Evolutionary conservation across 495 filamentous ascomycete genomes (phyloP).

Genomic region (Bathelium albidoporum): DNA sequence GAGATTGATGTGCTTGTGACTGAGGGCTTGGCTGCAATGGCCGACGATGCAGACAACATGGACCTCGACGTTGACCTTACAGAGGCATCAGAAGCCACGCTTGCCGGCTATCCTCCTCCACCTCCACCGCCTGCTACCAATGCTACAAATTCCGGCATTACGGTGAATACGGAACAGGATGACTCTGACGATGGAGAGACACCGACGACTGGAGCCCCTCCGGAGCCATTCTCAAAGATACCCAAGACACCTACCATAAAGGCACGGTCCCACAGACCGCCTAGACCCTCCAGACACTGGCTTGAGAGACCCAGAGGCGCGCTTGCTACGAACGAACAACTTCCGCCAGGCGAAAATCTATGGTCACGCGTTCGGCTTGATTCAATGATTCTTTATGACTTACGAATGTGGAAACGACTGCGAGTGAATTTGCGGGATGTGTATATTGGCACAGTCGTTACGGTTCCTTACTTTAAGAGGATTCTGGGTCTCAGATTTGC

Average conservation of each 20-base stretch:
- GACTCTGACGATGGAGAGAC: slow-evolving; percentile 36
- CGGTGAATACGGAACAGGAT: slow-evolving; percentile 26
- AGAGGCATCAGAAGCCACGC: slow-evolving; percentile 56
- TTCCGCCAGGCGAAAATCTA: slow-evolving; percentile 52
- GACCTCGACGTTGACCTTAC: slow-evolving; percentile 35
- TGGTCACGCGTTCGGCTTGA: slow-evolving; percentile 82
- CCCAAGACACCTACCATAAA: slow-evolving; percentile 31
- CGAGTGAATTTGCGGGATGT: slow-evolving; percentile 83
- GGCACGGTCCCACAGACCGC: slow-evolving; percentile 13
- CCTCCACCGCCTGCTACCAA: slow-evolving; percentile 52
- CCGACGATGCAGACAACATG: slow-evolving; percentile 47
- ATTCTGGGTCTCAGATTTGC: slow-evolving; percentile 86
- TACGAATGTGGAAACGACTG: slow-evolving; percentile 92
- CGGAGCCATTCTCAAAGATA: slow-evolving; percentile 23
- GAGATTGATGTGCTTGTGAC: slow-evolving; percentile 27
- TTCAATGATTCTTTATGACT: slow-evolving; percentile 92
- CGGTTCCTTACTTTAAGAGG: slow-evolving; percentile 92
- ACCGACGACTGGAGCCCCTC: slow-evolving; percentile 4
- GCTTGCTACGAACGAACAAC: not conserved
- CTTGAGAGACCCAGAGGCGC: slow-evolving; percentile 57
- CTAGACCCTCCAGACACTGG: slow-evolving; percentile 68
- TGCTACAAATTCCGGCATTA: not conserved
- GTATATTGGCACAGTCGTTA: slow-evolving; percentile 92
- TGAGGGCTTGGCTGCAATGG: slow-evolving; percentile 27
- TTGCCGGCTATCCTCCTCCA: slow-evolving; percentile 56